Base-by-base conservation (phyloP, 2,329 filamentous ascomycete species). In the Tetracladium maxilliforme region DNA sequence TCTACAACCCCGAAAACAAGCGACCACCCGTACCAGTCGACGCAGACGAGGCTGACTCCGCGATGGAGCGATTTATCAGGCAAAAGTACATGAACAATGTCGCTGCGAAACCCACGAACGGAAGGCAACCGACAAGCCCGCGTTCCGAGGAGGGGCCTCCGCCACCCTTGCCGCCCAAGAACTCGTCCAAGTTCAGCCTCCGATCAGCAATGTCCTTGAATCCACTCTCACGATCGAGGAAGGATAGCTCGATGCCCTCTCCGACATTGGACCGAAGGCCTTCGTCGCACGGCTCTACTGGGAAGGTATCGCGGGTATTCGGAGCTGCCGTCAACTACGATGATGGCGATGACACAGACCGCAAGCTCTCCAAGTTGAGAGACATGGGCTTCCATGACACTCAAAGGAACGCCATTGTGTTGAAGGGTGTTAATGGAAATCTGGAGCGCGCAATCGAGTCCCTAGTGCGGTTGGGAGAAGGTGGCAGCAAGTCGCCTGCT, bases 371-470 rank as follows among this genome's bases (percentile, higher is more conserved):
- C 4, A 73, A 70, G 26, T 54, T 98, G 29, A 69, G 73, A 28
- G 84, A 94, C 29, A 92, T 95, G 84, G 90, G 90, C 1, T 98
- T 98, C 41, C 59, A 57, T 4, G 84, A 98, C 44, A 72, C 77
- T 21, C 80, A 77, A 38, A 70, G 79, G 30, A 95, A 94, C 42
- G 62, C 70, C 5, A 71, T 77, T 26, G 72, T 94, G 14, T 55
- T 98, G 11, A 86, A 84, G 44, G 78, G 79, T 4, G 64, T 92
- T 16, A 74, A 78, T 41, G 86, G 87, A 4, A 86, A 90, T 42
- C 45, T 98, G 30, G 83, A 94, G 38, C 77, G 71, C 47, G 73
- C 87, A 1, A 71, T 95, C 22, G 87, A 95, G 48, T 70, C 82
- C 11, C 52, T 98, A 41, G 70, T 90, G 29, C 69, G 83, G 36